phyloP scores from a whole-genome alignment of 768 basidiomycete species.

The Trametes punicea region DNA sequence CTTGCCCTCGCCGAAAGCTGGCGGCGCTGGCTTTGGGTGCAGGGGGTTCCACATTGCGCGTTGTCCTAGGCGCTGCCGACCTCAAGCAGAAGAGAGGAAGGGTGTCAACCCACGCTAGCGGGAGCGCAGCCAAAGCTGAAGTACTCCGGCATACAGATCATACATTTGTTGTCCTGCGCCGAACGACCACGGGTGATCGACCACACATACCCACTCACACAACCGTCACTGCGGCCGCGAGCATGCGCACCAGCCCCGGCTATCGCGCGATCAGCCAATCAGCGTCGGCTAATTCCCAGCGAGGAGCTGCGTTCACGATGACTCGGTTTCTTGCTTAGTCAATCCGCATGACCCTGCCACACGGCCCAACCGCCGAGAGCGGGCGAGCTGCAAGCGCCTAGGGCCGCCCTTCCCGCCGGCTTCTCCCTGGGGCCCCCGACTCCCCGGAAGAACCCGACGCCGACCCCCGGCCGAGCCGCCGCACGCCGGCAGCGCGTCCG shows the following conservation, averaged over 20 bases:
- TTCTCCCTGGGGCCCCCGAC: not conserved
- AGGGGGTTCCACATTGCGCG: constrained; percentile 35
- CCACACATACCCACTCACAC: not conserved
- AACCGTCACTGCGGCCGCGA: not conserved
- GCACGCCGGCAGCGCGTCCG: not conserved
- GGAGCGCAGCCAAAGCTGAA: no score
- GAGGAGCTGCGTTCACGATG: not conserved
- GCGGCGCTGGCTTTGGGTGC: constrained; percentile 44
- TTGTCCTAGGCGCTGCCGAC: not conserved
- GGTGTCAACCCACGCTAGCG: no score
- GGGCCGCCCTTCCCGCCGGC: no score
- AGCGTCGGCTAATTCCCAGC: not conserved
- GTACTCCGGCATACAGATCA: no score
- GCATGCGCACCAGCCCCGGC: not conserved
- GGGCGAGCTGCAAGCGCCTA: no score
- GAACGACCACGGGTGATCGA: no score
- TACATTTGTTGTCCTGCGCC: no score
- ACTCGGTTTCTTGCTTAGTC: no score
- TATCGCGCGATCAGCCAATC: not conserved
- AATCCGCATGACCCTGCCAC: no score
- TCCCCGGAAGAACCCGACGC: not conserved
- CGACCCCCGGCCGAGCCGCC: not conserved
- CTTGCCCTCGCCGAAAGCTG: constrained; percentile 45
- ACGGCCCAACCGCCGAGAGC: no score
- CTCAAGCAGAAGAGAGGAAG: no score